phyloP scores from a whole-genome alignment of 2,329 filamentous ascomycete species.

The Chalaropsis ovoidea region DNA sequence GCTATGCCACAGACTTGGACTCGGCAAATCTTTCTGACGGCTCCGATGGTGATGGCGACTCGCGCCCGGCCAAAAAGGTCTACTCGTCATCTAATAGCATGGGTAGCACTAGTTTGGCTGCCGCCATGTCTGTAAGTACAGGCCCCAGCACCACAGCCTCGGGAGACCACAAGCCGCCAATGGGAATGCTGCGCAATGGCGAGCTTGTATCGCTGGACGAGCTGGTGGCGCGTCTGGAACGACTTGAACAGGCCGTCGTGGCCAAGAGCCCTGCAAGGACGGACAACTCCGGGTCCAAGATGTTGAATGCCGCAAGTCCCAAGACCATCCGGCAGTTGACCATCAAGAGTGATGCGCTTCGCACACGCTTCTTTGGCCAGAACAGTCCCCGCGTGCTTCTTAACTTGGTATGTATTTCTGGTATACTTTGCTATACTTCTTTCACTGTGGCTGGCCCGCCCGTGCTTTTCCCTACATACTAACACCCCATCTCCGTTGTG shows the following conservation, averaged over 20 bases:
- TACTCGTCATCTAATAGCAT: constrained; percentile 7
- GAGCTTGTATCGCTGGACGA: constrained; percentile 38
- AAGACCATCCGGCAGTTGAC: constrained; percentile 42
- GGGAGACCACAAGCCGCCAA: not conserved
- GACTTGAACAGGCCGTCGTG: constrained; percentile 43
- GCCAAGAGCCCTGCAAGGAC: constrained; percentile 36
- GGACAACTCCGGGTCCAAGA: constrained; percentile 28
- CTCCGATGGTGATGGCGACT: constrained; percentile 36
- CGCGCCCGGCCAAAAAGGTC: constrained; percentile 29
- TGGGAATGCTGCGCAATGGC: constrained; percentile 27
- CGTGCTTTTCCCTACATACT: not conserved
- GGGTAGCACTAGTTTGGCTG: constrained; percentile 4
- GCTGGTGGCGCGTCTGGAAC: constrained; percentile 42
- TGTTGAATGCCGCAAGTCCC: constrained; percentile 34
- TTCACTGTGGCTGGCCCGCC: no score
- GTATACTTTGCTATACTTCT: not conserved
- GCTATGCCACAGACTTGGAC: constrained; percentile 41
- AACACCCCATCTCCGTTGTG: constrained; percentile 2
- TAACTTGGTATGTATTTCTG: constrained; percentile 39
- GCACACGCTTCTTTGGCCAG: constrained; percentile 45
- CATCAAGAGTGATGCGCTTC: constrained; percentile 39
- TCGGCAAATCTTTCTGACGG: constrained; percentile 42
- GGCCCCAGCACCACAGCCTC: constrained; percentile 2
- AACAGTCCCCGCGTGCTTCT: constrained; percentile 44
- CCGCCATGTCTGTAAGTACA: not conserved